phyloP scores from a whole-genome alignment of 1,284 basidiomycete genomes.

The Ceratobasidium sp. region DNA sequence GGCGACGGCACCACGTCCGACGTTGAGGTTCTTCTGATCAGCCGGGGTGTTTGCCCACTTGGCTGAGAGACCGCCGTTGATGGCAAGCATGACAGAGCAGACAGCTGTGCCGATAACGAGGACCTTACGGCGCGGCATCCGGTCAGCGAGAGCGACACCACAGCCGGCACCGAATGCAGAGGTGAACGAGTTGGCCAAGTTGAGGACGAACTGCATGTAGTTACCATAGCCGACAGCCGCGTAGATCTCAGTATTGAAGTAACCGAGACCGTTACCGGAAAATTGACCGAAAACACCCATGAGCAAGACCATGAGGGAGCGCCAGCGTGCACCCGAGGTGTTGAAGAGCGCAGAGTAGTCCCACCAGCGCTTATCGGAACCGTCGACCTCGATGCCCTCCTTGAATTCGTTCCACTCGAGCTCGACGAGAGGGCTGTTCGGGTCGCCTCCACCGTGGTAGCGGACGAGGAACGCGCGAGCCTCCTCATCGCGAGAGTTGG shows the following conservation, averaged over 20 bases:
- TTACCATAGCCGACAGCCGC: slow-evolving; percentile 47
- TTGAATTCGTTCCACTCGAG: slow-evolving; percentile 69
- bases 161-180: slow-evolving; percentile 63
- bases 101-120: slow-evolving; percentile 49
- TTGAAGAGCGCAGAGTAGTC: slow-evolving; percentile 57
- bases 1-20: slow-evolving; percentile 55
- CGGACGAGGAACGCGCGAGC: slow-evolving; percentile 48
- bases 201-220: slow-evolving; percentile 62
- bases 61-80: slow-evolving; percentile 50
- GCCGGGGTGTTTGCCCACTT: slow-evolving; percentile 49
- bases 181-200: slow-evolving; percentile 65
- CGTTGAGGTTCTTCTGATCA: slow-evolving; percentile 48
- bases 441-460: slow-evolving; percentile 50
- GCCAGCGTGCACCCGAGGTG: slow-evolving; percentile 52
- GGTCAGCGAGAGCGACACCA: slow-evolving; percentile 62
- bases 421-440: slow-evolving; percentile 49
- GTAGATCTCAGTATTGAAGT: slow-evolving; percentile 56
- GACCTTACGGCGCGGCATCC: slow-evolving; percentile 50
- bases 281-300: slow-evolving; percentile 68
- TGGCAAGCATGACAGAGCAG: slow-evolving; percentile 50
- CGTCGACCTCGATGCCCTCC: slow-evolving; percentile 63
- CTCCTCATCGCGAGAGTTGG: slow-evolving; percentile 46
- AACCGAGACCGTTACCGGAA: slow-evolving; percentile 60
- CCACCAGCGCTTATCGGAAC: slow-evolving; percentile 71
- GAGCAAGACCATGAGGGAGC: slow-evolving; percentile 61